Evolutionary conservation across 202 grass and related monocot genomes (phyloP).

Genomic region (Dendrocalamus latiflorus): DNA sequence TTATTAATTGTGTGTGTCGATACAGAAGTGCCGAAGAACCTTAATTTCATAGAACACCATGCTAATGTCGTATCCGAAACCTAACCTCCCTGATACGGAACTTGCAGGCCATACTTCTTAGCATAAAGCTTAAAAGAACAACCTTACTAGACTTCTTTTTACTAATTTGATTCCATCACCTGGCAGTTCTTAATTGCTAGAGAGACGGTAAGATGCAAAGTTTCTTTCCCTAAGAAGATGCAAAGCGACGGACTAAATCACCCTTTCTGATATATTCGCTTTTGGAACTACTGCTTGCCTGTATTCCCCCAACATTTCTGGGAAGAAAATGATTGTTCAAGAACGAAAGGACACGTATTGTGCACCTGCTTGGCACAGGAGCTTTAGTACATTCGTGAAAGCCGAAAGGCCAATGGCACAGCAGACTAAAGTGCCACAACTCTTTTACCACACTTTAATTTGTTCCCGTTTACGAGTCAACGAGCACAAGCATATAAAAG

Average conservation of each 20-base stretch:
- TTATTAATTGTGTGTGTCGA: neutral
- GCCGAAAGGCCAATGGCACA: neutral
- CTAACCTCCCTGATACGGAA: neutral
- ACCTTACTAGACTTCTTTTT: neutral
- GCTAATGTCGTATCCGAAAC: neutral
- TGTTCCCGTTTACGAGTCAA: neutral
- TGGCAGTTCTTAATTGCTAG: neutral
- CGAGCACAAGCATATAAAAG: neutral
- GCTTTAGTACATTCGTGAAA: neutral
- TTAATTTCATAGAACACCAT: conserved; percentile 7
- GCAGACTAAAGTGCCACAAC: neutral
- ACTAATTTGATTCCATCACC: neutral
- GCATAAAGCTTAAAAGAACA: neutral
- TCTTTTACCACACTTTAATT: neutral
- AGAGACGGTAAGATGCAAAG: neutral
- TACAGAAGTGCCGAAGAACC: neutral
- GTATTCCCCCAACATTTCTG: neutral
- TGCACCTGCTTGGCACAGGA: neutral
- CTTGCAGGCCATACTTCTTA: neutral
- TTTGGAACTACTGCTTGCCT: neutral
- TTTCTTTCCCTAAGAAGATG: neutral
- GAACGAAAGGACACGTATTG: neutral
- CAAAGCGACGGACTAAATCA: neutral
- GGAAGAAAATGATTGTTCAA: neutral
- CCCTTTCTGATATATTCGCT: neutral